Evolutionary conservation across 768 basidiomycete species (phyloP).

Genomic region (Austroboletus eburneus): DNA sequence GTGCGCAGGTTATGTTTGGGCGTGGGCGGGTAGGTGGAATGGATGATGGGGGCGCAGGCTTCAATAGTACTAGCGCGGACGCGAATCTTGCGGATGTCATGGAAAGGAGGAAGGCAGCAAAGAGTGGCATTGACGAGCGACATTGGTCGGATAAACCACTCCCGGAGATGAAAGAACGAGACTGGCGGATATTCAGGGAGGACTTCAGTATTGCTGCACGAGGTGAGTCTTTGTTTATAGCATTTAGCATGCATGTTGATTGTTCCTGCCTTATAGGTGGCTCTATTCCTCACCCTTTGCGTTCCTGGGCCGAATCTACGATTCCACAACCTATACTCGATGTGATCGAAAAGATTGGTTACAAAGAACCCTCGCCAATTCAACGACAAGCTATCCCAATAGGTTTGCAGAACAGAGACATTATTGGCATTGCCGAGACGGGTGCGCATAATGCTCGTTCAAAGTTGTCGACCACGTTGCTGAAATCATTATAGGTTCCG

Average conservation of each 20-base stretch:
- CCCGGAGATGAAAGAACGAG: constrained; percentile 89
- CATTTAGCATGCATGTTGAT: neutral
- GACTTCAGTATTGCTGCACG: constrained; percentile 95
- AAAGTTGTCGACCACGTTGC: neutral
- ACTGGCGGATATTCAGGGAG: constrained; percentile 99
- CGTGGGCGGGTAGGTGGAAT: constrained; percentile 81
- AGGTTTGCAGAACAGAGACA: constrained; percentile 91
- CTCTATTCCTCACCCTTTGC: constrained; percentile 86
- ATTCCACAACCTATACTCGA: constrained; percentile 79
- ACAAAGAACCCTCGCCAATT: constrained; percentile 95
- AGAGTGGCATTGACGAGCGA: constrained; percentile 83
- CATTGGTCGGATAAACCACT: constrained; percentile 98
- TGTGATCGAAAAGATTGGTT: constrained; percentile 87
- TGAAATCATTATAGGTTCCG: constrained; percentile 63
- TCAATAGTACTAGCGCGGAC: constrained; percentile 37
- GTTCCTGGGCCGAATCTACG: constrained; percentile 85
- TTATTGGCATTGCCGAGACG: constrained; percentile 98
- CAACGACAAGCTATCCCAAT: constrained; percentile 99
- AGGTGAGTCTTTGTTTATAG: constrained; percentile 43
- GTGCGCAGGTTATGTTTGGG: constrained; percentile 87
- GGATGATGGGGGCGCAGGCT: constrained; percentile 61
- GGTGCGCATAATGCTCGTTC: constrained; percentile 44
- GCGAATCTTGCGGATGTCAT: constrained; percentile 71
- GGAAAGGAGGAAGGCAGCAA: constrained; percentile 78
- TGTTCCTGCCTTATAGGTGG: constrained; percentile 54